Conservation (phyloP, 148 eudicot genomes). For the Chenopodium quinoa region DNA sequence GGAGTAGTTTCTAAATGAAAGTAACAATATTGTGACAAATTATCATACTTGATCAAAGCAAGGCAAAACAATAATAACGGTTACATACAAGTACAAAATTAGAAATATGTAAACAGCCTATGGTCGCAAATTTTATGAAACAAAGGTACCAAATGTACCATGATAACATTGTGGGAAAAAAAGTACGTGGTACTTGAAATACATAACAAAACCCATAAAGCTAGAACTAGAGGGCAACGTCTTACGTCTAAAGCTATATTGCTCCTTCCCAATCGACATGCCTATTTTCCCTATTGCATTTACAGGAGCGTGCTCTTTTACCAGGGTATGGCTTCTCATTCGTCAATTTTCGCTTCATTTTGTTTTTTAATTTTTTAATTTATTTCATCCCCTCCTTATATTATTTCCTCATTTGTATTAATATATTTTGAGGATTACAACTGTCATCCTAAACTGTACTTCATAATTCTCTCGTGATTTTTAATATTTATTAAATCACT, state of each 20-base stretch:
- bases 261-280: slow-evolving; percentile 33
- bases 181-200: background rate
- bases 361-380: background rate
- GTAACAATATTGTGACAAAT: no score
- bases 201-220: background rate
- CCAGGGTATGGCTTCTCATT: slow-evolving; percentile 7
- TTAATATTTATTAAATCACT: background rate
- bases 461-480: slow-evolving; percentile 10
- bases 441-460: slow-evolving; percentile 11
- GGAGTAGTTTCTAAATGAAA: no score
- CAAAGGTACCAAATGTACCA: no score
- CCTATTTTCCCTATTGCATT: background rate
- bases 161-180: background rate
- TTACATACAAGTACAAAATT: no score
- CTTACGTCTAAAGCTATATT: background rate
- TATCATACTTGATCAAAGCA: no score
- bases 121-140: no score
- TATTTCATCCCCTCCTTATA: background rate
- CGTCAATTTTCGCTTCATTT: background rate
- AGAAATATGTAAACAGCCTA: no score
- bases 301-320: slow-evolving; percentile 27
- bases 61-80: no score
- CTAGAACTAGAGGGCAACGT: background rate
- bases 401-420: background rate
- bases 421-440: slow-evolving; percentile 13